These are phyloP conservation scores for Chlorella ohadii DNA, from an alignment of 139 green algal genomes.

Conservation along the genomic window DNA sequence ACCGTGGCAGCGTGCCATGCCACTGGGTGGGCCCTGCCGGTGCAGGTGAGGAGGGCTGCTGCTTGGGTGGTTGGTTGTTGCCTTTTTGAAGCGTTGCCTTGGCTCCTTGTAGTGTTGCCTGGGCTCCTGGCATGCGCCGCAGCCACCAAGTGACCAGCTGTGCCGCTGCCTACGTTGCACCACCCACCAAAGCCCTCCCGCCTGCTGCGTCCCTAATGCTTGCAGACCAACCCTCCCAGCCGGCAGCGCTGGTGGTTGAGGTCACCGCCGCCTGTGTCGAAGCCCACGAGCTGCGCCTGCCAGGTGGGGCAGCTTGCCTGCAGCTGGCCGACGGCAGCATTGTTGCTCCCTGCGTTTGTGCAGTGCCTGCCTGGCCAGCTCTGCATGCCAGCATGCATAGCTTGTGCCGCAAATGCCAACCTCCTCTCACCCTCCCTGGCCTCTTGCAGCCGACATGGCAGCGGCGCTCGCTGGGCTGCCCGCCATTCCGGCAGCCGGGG, in stretches of 20 bases:
- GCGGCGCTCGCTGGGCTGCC: neutral
- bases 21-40: neutral
- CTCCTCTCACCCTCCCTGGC: neutral
- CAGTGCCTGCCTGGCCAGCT: neutral
- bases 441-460: conserved; percentile 11
- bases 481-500: too few species aligned
- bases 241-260: neutral
- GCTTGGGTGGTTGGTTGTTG: too few species aligned
- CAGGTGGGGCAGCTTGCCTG: neutral
- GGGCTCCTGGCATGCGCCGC: too few species aligned
- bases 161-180: too few species aligned
- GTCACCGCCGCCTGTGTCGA: neutral
- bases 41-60: neutral
- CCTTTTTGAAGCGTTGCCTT: too few species aligned
- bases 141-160: too few species aligned
- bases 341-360: too few species aligned
- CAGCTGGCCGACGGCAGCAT: too few species aligned
- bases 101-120: too few species aligned
- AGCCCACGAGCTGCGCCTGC: neutral
- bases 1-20: too few species aligned
- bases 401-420: neutral
- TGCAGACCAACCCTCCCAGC: neutral
- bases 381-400: neutral
- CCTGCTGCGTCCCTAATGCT: neutral
- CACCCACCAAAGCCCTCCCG: too few species aligned